Conservation (phyloP, 129 eudicot genomes). For the Escallonia rubra region DNA sequence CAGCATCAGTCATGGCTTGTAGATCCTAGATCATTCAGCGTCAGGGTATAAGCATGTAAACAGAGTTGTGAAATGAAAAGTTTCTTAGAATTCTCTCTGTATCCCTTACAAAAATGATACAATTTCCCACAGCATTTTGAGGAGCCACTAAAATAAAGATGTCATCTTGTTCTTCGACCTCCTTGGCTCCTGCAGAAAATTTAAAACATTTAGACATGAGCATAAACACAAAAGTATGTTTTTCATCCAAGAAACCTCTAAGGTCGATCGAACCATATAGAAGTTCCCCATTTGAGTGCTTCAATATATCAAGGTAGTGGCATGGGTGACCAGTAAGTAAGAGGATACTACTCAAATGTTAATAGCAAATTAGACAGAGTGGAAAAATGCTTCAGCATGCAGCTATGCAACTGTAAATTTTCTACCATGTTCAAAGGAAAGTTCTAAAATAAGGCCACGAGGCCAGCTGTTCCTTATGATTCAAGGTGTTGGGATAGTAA, state of each 20-base stretch:
- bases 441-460: no score
- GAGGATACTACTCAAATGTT: no score
- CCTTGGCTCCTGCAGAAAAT: constrained; percentile 60
- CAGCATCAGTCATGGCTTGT: constrained; percentile 98
- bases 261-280: no score
- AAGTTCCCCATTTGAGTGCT: no score
- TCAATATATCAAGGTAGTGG: no score
- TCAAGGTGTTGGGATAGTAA: no score
- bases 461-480: no score
- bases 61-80: not conserved
- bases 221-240: not conserved
- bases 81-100: not conserved
- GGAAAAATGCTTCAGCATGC: no score
- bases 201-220: constrained; percentile 3
- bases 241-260: not conserved
- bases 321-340: no score
- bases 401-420: no score
- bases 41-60: constrained; percentile 10
- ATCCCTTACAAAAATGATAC: constrained; percentile 78
- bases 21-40: constrained; percentile 67
- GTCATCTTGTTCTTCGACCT: constrained; percentile 90
- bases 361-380: no score
- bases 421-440: no score
- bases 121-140: constrained; percentile 98
- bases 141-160: constrained; percentile 97